Percentiles rank a stretch among this genome's conserved stretches.
Evolutionary conservation across 306 rosid species (phyloP).

Genomic region (Crotalaria pallida): DNA sequence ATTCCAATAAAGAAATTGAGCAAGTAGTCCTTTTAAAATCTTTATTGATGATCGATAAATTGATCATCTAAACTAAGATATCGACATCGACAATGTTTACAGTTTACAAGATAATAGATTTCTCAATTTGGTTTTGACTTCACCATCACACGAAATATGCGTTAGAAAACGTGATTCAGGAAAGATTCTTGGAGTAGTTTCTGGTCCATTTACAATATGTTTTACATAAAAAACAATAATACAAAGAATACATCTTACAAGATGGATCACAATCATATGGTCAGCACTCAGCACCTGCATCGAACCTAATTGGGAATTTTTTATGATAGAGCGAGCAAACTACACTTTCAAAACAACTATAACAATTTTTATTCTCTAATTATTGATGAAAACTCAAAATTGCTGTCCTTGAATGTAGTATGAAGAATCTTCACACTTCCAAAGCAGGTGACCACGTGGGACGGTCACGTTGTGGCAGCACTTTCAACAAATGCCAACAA

Average conservation of each 20-base stretch:
- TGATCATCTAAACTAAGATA: neutral
- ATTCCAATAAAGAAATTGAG: no score
- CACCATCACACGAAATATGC: neutral
- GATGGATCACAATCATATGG: neutral
- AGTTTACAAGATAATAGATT: neutral
- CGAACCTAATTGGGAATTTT: neutral
- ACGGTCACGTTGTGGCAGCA: neutral
- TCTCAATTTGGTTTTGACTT: neutral
- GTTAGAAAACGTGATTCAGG: neutral
- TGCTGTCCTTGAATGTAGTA: neutral
- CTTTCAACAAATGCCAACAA: neutral
- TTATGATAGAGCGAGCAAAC: neutral
- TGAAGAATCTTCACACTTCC: constrained; percentile 11
- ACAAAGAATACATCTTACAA: neutral
- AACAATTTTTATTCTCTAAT: no score
- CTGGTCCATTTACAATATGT: neutral
- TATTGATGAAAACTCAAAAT: neutral
- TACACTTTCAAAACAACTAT: neutral
- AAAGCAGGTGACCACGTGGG: constrained; percentile 14
- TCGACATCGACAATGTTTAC: neutral
- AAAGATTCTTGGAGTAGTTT: neutral
- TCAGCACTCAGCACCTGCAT: neutral
- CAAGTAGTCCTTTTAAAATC: neutral
- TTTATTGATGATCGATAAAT: constrained; percentile 5
- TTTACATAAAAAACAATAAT: neutral